Percentiles rank a stretch among this genome's conserved stretches.
These are phyloP conservation scores for Dioscorea cayenensis DNA, from an alignment of 116 monocot genomes.

Conservation along the genomic window DNA sequence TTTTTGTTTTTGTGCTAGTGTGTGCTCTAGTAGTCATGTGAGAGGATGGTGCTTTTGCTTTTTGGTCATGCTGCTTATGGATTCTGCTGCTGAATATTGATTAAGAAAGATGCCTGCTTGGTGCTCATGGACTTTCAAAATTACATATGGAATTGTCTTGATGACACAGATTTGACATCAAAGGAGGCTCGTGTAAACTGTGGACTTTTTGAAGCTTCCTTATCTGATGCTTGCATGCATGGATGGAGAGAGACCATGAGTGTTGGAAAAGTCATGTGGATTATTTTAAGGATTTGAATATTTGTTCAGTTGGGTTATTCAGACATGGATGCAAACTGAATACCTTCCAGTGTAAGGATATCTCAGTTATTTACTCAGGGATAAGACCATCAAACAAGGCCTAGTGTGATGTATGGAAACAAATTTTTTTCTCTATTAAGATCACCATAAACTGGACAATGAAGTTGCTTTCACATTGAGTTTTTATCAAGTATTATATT, in stretches of 20 bases:
- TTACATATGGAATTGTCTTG: constrained; percentile 68
- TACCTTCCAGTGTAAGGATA: constrained; percentile 18
- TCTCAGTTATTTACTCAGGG: constrained; percentile 13
- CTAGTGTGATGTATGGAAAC: constrained; percentile 26
- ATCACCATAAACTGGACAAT: constrained; percentile 19
- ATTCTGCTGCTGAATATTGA: background rate
- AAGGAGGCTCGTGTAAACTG: constrained; percentile 54
- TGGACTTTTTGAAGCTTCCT: constrained; percentile 44
- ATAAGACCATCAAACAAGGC: constrained; percentile 13
- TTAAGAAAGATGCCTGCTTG: constrained; percentile 5
- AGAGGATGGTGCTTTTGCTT: background rate
- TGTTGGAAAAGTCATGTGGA: constrained; percentile 5
- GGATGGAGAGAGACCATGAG: constrained; percentile 30
- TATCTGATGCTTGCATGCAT: constrained; percentile 45
- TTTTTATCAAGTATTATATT: background rate
- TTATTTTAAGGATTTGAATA: background rate
- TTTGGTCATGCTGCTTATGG: background rate
- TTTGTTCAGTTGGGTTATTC: background rate
- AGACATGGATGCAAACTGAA: background rate
- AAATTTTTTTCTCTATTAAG: constrained; percentile 26
- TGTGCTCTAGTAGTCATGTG: background rate
- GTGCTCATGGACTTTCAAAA: constrained; percentile 24
- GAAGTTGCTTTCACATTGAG: constrained; percentile 1
- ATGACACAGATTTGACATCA: constrained; percentile 51
- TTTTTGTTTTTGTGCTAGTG: background rate